Percentiles rank a stretch among this genome's conserved stretches.
These are phyloP conservation scores for Simplicillium aogashimaense DNA, from an alignment of 2,329 filamentous ascomycete species.

Conservation along the genomic window DNA sequence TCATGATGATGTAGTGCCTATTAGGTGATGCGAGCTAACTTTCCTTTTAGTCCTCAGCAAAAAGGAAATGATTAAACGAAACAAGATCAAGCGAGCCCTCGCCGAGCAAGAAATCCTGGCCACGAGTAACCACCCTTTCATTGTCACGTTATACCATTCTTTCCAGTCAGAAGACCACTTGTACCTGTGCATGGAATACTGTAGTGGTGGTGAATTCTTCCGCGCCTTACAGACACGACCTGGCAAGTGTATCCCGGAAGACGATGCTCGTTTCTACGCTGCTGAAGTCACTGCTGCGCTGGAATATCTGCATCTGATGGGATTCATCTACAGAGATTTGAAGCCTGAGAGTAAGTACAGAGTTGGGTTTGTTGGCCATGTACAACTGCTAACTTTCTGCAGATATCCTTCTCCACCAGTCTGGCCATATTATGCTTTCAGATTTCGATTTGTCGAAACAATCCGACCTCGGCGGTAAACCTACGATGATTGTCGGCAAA, in stretches of 20 bases:
- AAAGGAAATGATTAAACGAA: constrained; percentile 99
- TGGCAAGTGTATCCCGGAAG: constrained; percentile 94
- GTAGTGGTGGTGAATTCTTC: constrained; percentile 98
- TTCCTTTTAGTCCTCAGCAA: constrained; percentile 74
- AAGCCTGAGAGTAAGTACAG: constrained; percentile 87
- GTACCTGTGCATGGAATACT: constrained; percentile 99
- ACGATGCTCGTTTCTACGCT: constrained; percentile 94
- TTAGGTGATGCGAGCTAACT: background rate
- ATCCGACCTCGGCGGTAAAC: constrained; percentile 88
- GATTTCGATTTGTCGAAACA: constrained; percentile 98
- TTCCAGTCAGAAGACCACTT: constrained; percentile 98
- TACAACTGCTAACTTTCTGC: constrained; percentile 7
- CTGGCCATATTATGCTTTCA: constrained; percentile 99
- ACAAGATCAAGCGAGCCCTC: constrained; percentile 98
- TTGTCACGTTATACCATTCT: constrained; percentile 95
- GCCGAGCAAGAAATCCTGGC: constrained; percentile 97
- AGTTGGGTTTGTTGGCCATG: background rate
- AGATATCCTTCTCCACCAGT: constrained; percentile 97
- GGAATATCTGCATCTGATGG: constrained; percentile 97
- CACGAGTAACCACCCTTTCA: constrained; percentile 98
- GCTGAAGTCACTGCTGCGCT: constrained; percentile 94
- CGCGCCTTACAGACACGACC: constrained; percentile 89
- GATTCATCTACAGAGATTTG: constrained; percentile 95
- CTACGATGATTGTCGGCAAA: constrained; percentile 93
- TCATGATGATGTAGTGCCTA: no score